Evolutionary conservation across 202 grass and related monocot genomes (phyloP), one percentile per base, ranked within the genome.

Genomic region (Cymbopogon flexuosus): DNA sequence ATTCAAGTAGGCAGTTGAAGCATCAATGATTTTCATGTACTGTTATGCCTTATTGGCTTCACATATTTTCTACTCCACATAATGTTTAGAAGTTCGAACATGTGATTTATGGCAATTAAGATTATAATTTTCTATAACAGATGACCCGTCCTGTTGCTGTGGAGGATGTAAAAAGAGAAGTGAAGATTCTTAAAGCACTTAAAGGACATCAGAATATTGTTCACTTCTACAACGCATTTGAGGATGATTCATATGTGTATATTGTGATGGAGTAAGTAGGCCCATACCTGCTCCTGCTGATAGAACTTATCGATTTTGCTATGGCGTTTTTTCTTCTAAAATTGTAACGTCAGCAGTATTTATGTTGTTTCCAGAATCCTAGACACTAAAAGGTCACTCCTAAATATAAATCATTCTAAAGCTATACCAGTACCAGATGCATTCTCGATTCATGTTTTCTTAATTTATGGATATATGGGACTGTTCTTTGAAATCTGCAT

Each of bases 241-340:
- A 99, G 79, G 96, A 99, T 77, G 88, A 95, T 88, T 93, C 87
- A 10, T 99, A 91, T 40, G 96, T 99, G 23, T 99, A 95, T 87
- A 99, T 95, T 73, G 96, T 99, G 51, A 99, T 99, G 96, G 96
- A 99, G 96, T 99, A 93, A 91, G 96, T 87, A 56, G 42, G 84
- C 65, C 65, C 22, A 52, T 29, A 70, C 64, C 76, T 56, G 34
- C 21, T 64, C 54, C 57, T 82, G 13, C n/a, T 65, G 56, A 42
- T 23, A 14, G 40, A 18, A 16, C 21, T 8, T 73, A 14, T 67
- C 13, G 45, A 59, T 83, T 79, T 72, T 78, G 10, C 6, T 14
- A 60, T 63, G 37, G 39, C 64, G 54, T 75, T 75, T 47, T 52
- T 54, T 3, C 49, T 75, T 12, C 59, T 21, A 43, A 42, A 57